These are phyloP conservation scores for Geotrichum carabidarum DNA, from an alignment of 1,139 yeast species.

Conservation along the genomic window DNA sequence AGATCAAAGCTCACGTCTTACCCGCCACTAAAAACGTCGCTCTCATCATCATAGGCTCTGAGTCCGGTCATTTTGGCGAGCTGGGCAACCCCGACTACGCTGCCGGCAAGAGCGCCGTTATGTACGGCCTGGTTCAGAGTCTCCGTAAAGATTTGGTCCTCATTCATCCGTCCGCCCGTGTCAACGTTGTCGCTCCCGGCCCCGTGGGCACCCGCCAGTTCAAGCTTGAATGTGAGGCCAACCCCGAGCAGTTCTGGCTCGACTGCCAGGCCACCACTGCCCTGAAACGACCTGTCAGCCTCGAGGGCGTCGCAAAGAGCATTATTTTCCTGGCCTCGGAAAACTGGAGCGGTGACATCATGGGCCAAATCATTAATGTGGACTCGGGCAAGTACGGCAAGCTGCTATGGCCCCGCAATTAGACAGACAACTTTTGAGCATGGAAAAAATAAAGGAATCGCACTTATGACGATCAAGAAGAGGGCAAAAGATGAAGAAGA, in stretches of 20 bases:
- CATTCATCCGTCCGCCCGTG: slow-evolving; percentile 18
- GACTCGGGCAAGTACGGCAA: slow-evolving; percentile 21
- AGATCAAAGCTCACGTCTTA: slow-evolving; percentile 5
- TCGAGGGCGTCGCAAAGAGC: slow-evolving; percentile 18
- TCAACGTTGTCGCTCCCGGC: slow-evolving; percentile 21
- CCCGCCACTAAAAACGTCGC: slow-evolving; percentile 11
- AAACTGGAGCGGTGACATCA: slow-evolving; percentile 20
- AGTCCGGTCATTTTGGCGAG: slow-evolving; percentile 21
- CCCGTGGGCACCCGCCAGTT: slow-evolving; percentile 20
- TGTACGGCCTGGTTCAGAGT: slow-evolving; percentile 18
- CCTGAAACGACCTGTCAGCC: slow-evolving; percentile 15
- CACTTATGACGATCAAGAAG: background rate
- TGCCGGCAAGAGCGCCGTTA: slow-evolving; percentile 19
- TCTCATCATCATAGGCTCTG: slow-evolving; percentile 19
- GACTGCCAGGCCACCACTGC: slow-evolving; percentile 21
- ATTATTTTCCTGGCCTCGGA: slow-evolving; percentile 20
- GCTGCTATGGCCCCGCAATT: slow-evolving; percentile 13
- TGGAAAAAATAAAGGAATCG: background rate
- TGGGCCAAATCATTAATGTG: slow-evolving; percentile 18
- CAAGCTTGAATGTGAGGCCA: slow-evolving; percentile 11
- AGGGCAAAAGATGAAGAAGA: background rate
- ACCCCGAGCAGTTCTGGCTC: slow-evolving; percentile 17
- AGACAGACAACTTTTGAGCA: too few relatives aligned
- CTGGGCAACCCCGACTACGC: slow-evolving; percentile 20
- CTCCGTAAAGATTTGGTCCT: slow-evolving; percentile 17